phyloP scores from a whole-genome alignment of 495 filamentous ascomycete genomes.

The Aspergillus ostianus region DNA sequence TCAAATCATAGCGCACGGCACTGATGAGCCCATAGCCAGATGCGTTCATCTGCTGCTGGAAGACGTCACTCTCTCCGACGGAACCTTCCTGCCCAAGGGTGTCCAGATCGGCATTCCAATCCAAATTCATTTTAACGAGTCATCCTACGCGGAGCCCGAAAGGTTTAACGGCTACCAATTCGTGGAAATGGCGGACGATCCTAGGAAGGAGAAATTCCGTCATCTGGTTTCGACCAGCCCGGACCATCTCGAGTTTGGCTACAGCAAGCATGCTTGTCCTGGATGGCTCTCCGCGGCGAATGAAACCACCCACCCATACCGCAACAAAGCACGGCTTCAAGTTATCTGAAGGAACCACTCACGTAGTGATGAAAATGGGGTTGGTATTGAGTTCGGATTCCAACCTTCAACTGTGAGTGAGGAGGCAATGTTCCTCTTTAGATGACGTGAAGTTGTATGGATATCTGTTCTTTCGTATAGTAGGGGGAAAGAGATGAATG shows the following conservation, averaged over 20 bases:
- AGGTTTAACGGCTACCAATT: constrained; percentile 43
- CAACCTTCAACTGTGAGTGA: no score
- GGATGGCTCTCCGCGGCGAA: constrained; percentile 12
- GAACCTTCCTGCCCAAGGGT: constrained; percentile 20
- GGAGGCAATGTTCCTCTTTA: no score
- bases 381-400: no score
- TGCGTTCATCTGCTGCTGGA: constrained; percentile 33
- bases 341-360: constrained; percentile 1
- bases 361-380: no score
- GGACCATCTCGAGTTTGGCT: constrained; percentile 15
- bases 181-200: constrained; percentile 19
- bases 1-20: neutral
- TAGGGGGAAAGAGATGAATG: no score
- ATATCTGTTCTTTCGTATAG: no score
- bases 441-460: no score
- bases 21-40: constrained; percentile 24
- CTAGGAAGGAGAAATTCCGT: constrained; percentile 16
- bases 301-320: no score
- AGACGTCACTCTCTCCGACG: constrained; percentile 25
- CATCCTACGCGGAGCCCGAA: constrained; percentile 36
- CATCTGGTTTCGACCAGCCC: constrained; percentile 6
- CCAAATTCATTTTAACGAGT: constrained; percentile 26
- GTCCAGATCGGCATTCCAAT: constrained; percentile 27
- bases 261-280: constrained; percentile 16
- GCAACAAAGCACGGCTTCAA: no score